Base-by-base conservation (phyloP, 345 rosid species). In the Acer yangbiense region DNA sequence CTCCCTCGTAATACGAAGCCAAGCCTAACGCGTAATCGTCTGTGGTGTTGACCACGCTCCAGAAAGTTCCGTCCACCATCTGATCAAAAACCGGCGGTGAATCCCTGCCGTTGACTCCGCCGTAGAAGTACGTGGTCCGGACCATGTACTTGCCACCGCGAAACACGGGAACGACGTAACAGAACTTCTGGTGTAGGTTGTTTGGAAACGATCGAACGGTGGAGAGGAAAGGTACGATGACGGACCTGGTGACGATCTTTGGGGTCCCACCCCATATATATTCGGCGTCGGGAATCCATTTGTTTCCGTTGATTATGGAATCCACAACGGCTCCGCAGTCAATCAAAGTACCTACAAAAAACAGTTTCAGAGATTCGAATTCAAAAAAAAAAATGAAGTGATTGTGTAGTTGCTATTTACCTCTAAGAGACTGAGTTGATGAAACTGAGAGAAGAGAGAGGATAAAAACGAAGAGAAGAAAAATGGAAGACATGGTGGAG, bases 11-110 rank as follows among this genome's bases (percentile, higher is more conserved):
- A 54, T 87, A 88, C 52, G 94, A 82, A 27, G 90, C 73, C 68
- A 69, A 76, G n/a, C 92, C 93, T 57, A 75, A 76, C 21, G 79
- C 68, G 65, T 89, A 91, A 74, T 95, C 94, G 55, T 69, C 89
- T 1, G 97, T 92, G 50, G 99, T 95, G 69, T 93, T 90, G 68
- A 90, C 98, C 78, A 85, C 72, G 44, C 92, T 77, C 98, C 99
- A 93, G 0, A 87, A 44, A 3, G 97, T 92, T 2, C 99, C 99
- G 77, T 95, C 99, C 67, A 95, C 89, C 32, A 92, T 91, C 88
- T 95, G 97, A 79, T 95, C 97, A 54, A 95, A 95, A 4, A 93
- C 94, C 43, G 98, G 98, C 57, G 97, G 98, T 16, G 75, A 76
- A 61, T 18, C 80, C 10, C 65, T 70, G 11, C 92, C 92, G 88